Evolutionary conservation across 257 asterid species (phyloP).

Genomic region (Pogostemon cablin): DNA sequence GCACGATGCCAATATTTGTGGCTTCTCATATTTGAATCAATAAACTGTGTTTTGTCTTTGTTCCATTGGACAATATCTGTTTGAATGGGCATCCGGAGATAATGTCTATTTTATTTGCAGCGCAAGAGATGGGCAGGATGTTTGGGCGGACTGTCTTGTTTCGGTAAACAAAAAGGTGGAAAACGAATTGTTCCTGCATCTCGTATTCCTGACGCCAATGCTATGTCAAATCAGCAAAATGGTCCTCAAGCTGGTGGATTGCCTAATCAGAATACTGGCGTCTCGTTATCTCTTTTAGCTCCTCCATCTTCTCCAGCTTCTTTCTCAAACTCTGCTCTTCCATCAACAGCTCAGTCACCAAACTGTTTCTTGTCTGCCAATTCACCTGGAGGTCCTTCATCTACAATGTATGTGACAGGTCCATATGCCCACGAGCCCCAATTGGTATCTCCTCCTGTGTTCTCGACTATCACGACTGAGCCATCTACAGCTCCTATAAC

Average conservation of each 20-base stretch:
- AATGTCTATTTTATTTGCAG: slow-evolving; percentile 51
- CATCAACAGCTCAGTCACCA: slow-evolving; percentile 67
- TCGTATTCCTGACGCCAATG: slow-evolving; percentile 71
- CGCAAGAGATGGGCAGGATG: slow-evolving; percentile 88
- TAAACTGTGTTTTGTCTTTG: slow-evolving; percentile 5
- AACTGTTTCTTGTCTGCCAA: slow-evolving; percentile 51
- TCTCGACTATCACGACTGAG: slow-evolving; percentile 71
- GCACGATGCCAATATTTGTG: not conserved
- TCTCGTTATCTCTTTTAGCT: slow-evolving; percentile 54
- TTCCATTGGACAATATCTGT: slow-evolving; percentile 12
- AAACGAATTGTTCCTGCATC: slow-evolving; percentile 90
- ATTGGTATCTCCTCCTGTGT: slow-evolving; percentile 69
- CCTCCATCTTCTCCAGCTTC: slow-evolving; percentile 88
- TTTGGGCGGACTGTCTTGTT: slow-evolving; percentile 84
- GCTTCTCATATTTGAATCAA: slow-evolving; percentile 21
- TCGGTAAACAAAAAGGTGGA: slow-evolving; percentile 86
- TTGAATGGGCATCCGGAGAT: slow-evolving; percentile 14
- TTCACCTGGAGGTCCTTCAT: slow-evolving; percentile 56
- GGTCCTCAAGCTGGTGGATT: slow-evolving; percentile 70
- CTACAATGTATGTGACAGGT: slow-evolving; percentile 62
- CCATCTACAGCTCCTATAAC: slow-evolving; percentile 79
- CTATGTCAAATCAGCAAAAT: slow-evolving; percentile 59
- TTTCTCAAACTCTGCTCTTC: slow-evolving; percentile 55
- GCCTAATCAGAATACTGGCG: slow-evolving; percentile 52
- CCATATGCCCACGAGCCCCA: slow-evolving; percentile 75